Conservation (phyloP, 2,329 filamentous ascomycete species). For the Talaromyces sp. region DNA sequence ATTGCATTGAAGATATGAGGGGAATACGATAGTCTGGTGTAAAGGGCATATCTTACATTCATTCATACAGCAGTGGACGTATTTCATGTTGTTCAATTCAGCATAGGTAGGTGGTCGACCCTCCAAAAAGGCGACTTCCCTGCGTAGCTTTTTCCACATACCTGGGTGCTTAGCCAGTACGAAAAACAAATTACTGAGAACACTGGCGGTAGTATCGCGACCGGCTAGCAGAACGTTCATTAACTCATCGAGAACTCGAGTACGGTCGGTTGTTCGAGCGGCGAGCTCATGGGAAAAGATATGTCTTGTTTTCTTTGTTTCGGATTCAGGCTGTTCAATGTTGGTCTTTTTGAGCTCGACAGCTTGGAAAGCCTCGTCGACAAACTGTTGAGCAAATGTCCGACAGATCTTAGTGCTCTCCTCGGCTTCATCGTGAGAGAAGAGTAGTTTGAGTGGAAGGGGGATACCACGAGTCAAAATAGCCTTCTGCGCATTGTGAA, state of each 20-base stretch:
- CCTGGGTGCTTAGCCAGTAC: slow-evolving; percentile 46
- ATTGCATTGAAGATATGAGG: not conserved
- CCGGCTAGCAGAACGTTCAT: slow-evolving; percentile 32
- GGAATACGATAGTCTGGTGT: not conserved
- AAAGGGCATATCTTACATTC: not conserved
- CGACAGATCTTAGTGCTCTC: not conserved
- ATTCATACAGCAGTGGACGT: slow-evolving; percentile 6
- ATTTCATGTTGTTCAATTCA: not conserved
- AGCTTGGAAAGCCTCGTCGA: not conserved
- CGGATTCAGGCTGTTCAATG: not conserved
- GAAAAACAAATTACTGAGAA: slow-evolving; percentile 49
- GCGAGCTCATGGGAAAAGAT: slow-evolving; percentile 62
- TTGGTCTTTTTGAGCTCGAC: not conserved
- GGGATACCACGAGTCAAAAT: slow-evolving; percentile 33
- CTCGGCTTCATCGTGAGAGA: slow-evolving; percentile 41
- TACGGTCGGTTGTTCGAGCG: slow-evolving; percentile 49
- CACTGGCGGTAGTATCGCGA: slow-evolving; percentile 51
- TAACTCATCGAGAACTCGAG: slow-evolving; percentile 53
- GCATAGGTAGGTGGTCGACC: not conserved
- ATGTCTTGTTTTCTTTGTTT: not conserved
- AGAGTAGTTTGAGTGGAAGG: slow-evolving; percentile 26
- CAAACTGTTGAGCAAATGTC: not conserved
- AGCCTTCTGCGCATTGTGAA: slow-evolving; percentile 32
- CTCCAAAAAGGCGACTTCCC: slow-evolving; percentile 16
- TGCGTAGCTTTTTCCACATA: slow-evolving; percentile 39